A percentile compares a stretch with the other conserved stretches of the same genome.
phyloP scores from a whole-genome alignment of 108 stramenopile genomes.

The Cyclotella atomus region DNA sequence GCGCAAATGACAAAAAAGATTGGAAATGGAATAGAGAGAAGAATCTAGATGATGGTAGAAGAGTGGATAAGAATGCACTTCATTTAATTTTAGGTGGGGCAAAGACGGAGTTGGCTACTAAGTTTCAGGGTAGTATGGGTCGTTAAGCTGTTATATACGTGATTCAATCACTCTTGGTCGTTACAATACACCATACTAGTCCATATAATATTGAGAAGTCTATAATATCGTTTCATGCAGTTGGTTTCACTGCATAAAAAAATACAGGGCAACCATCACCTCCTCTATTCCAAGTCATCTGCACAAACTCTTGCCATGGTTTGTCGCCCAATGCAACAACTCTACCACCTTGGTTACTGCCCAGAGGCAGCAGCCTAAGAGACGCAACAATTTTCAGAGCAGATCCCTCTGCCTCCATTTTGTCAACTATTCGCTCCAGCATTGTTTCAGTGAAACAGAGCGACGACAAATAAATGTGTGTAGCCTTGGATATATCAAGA shows the following conservation, averaged over 20 bases:
- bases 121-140: slow-evolving; percentile 71
- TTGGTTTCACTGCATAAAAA: slow-evolving; percentile 55
- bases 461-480: slow-evolving; percentile 69
- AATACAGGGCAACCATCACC: slow-evolving; percentile 63
- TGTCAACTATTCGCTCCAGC: slow-evolving; percentile 50
- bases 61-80: slow-evolving; percentile 87
- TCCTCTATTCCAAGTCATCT: slow-evolving; percentile 71
- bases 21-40: slow-evolving; percentile 81
- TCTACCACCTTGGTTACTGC: neutral
- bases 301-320: slow-evolving; percentile 52
- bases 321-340: slow-evolving; percentile 27
- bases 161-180: too few relatives aligned
- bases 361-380: slow-evolving; percentile 45
- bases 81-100: slow-evolving; percentile 83
- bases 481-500: slow-evolving; percentile 59
- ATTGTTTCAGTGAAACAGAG: slow-evolving; percentile 66
- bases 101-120: slow-evolving; percentile 63
- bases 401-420: slow-evolving; percentile 36
- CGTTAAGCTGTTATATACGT: too few relatives aligned
- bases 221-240: slow-evolving; percentile 4
- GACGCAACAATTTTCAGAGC: slow-evolving; percentile 63
- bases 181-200: neutral
- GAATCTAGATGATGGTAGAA: slow-evolving; percentile 80
- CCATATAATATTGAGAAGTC: neutral
- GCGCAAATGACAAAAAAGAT: slow-evolving; percentile 36